Percentiles rank a stretch among this genome's conserved stretches.
Evolutionary conservation across 78 protist genomes (phyloP).

Genomic region (Capsaspora owczarzaki): DNA sequence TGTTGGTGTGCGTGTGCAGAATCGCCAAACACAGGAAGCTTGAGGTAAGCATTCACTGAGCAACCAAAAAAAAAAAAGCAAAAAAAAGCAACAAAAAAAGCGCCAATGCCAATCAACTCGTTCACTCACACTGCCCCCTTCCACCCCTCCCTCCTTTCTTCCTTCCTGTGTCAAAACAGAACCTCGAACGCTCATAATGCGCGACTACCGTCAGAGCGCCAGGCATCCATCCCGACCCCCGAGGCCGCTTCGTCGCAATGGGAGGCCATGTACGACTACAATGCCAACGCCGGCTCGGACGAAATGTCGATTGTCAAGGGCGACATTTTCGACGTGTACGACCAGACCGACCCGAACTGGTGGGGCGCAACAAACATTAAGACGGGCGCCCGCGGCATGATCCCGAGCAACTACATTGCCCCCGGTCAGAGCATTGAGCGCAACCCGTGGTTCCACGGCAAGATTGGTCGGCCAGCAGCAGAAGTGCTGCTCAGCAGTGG

Average conservation of each 20-base stretch:
- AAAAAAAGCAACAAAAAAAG: no score
- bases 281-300: neutral
- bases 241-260: neutral
- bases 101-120: no score
- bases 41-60: neutral
- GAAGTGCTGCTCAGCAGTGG: neutral
- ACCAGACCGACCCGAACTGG: neutral
- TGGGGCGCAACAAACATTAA: no score
- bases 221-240: slow-evolving; percentile 5
- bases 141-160: no score
- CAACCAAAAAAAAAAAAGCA: no score
- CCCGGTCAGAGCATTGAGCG: neutral
- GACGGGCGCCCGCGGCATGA: no score
- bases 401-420: slow-evolving; percentile 6
- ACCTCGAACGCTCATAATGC: no score
- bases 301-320: no score
- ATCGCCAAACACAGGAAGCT: neutral
- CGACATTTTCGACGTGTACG: neutral
- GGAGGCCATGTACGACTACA: neutral
- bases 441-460: neutral
- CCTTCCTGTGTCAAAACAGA: no score
- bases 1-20: slow-evolving; percentile 7
- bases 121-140: no score
- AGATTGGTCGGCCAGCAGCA: neutral
- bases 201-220: no score